Evolutionary conservation across 1,139 yeast species (phyloP), one percentile per base, ranked within the genome.

Genomic region (Lodderomyces elongisporus): DNA sequence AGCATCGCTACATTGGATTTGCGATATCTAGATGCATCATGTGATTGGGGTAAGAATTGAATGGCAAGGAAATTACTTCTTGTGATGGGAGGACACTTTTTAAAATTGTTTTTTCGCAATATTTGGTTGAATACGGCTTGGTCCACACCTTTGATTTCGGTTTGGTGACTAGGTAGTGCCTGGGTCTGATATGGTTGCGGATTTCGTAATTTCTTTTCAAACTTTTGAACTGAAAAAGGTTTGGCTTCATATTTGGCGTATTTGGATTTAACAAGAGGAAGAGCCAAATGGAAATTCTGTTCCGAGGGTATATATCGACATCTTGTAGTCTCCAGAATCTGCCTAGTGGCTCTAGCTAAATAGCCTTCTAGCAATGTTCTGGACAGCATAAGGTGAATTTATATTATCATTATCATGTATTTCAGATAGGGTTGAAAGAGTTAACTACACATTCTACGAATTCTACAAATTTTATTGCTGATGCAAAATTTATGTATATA

Each of bases 81-180:
- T 9, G 42, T 17, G 8, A 65, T 30, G 3, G 40, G 37, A 1
- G 67, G 66, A 9, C 52, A 38, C 6, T 41, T 42, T 9, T 41
- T 46, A 13, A 42, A 26, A 14, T 6, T 44, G 40, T 12, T 55
- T 26, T 31, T 46, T 40, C 14, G 29, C 25, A 27, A 14, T 3
- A 28, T 10, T 12, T 21, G 17, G 5, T 14, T 13, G 37, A 54
- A 57, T 1, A 51, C 60, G 0, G 43, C 41, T 3, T 45, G 40
- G 38, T 63, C 70, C 2, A 67, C 50, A 2, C 74, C 74, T 29
- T 49, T 52, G 20, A 68, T 67, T 34, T 68, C 71, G 1, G 60
- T 52, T 3, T 59, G 49, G 2, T 30, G 23, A 14, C 29, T 35
- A 1, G 72, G 71, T 12, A 63, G 48, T 4, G 15, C 13, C 14